Conservation (phyloP, 345 rosid species). For the Salix exigua region DNA sequence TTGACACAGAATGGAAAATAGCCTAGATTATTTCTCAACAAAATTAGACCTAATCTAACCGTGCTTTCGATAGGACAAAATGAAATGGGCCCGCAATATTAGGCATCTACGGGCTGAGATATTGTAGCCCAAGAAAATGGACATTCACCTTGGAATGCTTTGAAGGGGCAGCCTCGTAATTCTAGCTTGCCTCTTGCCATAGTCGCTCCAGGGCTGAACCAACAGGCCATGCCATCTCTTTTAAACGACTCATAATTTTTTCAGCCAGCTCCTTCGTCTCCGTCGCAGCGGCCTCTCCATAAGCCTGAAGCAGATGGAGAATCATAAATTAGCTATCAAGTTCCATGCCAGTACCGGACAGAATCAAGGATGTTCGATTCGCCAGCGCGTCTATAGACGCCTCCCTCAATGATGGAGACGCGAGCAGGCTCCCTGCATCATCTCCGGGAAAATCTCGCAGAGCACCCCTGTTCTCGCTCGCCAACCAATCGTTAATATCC, state of each 20-base stretch:
- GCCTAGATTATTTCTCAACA: too few species aligned
- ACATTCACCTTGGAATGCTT: constrained; percentile 13
- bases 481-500: constrained; percentile 16
- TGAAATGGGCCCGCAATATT: too few species aligned
- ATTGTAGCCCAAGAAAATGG: too few species aligned
- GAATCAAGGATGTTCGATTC: constrained; percentile 10
- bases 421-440: constrained; percentile 8
- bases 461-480: constrained; percentile 8
- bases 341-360: constrained; percentile 22
- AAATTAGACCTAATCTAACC: too few species aligned
- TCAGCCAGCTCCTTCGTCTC: constrained; percentile 17
- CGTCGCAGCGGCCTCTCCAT: constrained; percentile 42
- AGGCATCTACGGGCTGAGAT: too few species aligned
- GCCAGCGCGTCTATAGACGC: constrained; percentile 3
- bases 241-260: constrained; percentile 15
- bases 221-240: constrained; percentile 24
- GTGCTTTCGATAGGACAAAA: too few species aligned
- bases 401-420: constrained; percentile 6
- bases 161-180: constrained; percentile 30
- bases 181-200: constrained; percentile 25
- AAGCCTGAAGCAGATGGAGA: constrained; percentile 37
- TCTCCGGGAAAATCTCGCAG: constrained; percentile 7
- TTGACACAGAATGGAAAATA: too few species aligned
- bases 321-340: constrained; percentile 27
- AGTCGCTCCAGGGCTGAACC: constrained; percentile 24